Conservation (phyloP, 164 flowering plant genomes). For the Pachysandra terminalis region DNA sequence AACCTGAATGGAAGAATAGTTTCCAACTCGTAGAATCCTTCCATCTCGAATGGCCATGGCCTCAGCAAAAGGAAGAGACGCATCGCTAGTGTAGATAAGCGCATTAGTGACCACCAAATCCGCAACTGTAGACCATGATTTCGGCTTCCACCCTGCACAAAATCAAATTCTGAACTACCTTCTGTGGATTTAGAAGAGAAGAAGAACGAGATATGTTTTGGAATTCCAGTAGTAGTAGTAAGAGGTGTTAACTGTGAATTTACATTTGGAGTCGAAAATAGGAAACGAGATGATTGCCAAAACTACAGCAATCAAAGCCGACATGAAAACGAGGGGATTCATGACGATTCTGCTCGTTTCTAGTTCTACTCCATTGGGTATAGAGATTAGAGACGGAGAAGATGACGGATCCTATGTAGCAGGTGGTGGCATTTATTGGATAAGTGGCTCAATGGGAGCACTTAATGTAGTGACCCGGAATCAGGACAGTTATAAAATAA, state of each 20-base stretch:
- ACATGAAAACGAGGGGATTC: conserved; percentile 12
- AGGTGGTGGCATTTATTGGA: too few species aligned
- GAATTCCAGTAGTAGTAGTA: too few species aligned
- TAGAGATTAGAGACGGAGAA: neutral
- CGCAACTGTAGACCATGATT: too few species aligned
- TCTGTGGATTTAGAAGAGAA: neutral
- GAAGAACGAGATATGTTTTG: neutral
- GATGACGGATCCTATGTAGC: neutral
- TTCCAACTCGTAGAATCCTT: conserved; percentile 62
- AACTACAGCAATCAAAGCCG: conserved; percentile 17
- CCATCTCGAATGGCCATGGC: conserved; percentile 71
- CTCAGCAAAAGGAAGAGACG: conserved; percentile 68
- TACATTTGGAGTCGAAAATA: conserved; percentile 7
- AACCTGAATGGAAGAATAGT: conserved; percentile 53
- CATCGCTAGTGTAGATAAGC: conserved; percentile 67
- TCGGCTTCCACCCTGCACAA: too few species aligned
- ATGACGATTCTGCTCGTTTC: neutral
- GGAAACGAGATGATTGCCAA: conserved; percentile 21
- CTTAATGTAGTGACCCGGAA: too few species aligned
- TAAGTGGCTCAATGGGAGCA: too few species aligned
- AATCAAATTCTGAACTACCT: neutral
- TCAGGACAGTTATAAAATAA: too few species aligned
- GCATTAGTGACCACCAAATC: conserved; percentile 70
- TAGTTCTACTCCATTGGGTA: neutral
- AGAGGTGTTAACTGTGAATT: too few species aligned